Evolutionary conservation across 75 land plant genomes (phyloP), one percentile per base, ranked within the genome.

Genomic region (Pinus taeda): DNA sequence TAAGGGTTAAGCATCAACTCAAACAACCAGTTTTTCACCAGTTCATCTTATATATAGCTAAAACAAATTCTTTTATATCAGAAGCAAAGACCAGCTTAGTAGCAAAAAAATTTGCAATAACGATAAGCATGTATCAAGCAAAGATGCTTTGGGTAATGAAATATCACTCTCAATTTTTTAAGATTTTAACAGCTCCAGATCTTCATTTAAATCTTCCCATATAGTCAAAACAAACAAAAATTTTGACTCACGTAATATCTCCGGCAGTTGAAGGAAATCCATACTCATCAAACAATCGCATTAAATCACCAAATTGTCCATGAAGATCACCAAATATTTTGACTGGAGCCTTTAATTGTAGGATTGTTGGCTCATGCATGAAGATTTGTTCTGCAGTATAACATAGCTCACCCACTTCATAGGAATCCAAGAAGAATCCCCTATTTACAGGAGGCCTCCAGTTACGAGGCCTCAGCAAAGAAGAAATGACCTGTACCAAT

Each of bases 261-360:
- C 97, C 97, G 64, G 95, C 97, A 58, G 95, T 90, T 56, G 97
- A 94, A 60, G 97, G 97, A 79, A 84, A 92, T 59, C 97, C 97
- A 81, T 94, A 94, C 55, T 94, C 97, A 87, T 92, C 97, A 85
- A 94, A 94, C 20, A 94, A 80, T 9, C 97, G 83, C 97, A 94
- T 94, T 20, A 94, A 83, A 65, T 94, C 97, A 63, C 97, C 97
- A 88, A 94, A 94, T 71, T 94, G 97, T 12, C 97, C 97, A 82
- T 94, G 97, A 55, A 94, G 91, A 85, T 94, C 97, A 49, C 97
- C 97, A 88, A 94, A 94, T 60, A 94, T 91, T 85, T 94, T 94
- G 42, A 94, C 71, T 21, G 97, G 97, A 61, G 97, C 97, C 80
- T 81, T 90, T 60, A 94, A 71, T 76, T 90, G 93, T 72, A 94